phyloP scores from a whole-genome alignment of 2,329 filamentous ascomycete species.

The Trichoderma atrobrunneum region DNA sequence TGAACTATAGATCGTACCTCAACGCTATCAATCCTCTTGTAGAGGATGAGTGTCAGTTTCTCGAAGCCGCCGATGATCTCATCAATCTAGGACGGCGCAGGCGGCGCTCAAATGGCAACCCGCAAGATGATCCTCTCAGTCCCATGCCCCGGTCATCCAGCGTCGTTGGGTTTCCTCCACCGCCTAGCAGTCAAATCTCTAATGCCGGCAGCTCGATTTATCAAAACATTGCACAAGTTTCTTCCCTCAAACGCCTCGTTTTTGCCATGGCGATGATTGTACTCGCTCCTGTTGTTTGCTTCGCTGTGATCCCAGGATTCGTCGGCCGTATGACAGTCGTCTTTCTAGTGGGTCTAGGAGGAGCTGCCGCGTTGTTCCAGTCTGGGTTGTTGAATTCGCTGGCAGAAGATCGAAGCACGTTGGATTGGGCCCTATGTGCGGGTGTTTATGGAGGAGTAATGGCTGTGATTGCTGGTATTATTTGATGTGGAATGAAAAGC shows the following conservation, averaged over 20 bases:
- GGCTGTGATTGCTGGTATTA: slow-evolving; percentile 26
- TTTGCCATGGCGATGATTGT: slow-evolving; percentile 35
- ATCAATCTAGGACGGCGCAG: slow-evolving; percentile 35
- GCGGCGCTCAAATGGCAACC: slow-evolving; percentile 12
- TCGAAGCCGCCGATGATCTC: slow-evolving; percentile 55
- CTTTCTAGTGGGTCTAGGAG: slow-evolving; percentile 48
- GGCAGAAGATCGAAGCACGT: slow-evolving; percentile 21
- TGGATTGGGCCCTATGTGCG: slow-evolving; percentile 29
- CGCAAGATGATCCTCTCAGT: slow-evolving; percentile 25
- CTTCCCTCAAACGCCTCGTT: slow-evolving; percentile 10
- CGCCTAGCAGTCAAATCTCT: slow-evolving; percentile 12
- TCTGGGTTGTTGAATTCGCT: slow-evolving; percentile 25
- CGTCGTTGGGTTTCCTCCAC: slow-evolving; percentile 11
- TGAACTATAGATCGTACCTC: slow-evolving; percentile 53
- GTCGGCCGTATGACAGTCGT: slow-evolving; percentile 57
- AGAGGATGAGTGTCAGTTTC: slow-evolving; percentile 58
- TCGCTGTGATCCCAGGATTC: slow-evolving; percentile 56
- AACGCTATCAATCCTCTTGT: slow-evolving; percentile 53
- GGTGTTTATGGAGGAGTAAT: slow-evolving; percentile 37
- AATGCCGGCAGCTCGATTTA: slow-evolving; percentile 11
- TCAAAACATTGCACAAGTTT: background rate
- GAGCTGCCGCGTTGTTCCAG: slow-evolving; percentile 33
- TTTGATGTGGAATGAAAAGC: background rate
- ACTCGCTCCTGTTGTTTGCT: slow-evolving; percentile 57
- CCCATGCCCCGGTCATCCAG: slow-evolving; percentile 26